phyloP scores from a whole-genome alignment of 2,329 filamentous ascomycete genomes.

The Aspergillus sp. region DNA sequence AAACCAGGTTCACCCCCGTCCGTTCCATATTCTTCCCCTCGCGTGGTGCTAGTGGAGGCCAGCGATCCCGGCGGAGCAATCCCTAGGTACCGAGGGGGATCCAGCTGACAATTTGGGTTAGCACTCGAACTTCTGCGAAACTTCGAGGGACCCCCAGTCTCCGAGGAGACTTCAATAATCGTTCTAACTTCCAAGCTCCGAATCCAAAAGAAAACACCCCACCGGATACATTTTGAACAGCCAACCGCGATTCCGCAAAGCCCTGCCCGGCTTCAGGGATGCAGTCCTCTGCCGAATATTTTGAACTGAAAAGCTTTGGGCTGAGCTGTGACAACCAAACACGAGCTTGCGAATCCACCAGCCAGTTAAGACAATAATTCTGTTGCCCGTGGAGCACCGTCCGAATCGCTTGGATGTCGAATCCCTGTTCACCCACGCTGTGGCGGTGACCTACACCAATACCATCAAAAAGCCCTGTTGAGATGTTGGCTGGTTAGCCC shows the following conservation, averaged over 20 bases:
- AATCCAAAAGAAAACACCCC: neutral
- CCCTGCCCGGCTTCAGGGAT: neutral
- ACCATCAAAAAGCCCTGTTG: neutral
- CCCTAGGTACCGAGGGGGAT: neutral
- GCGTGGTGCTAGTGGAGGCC: slow-evolving; percentile 2
- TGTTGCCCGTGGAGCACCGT: neutral
- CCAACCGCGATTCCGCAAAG: neutral
- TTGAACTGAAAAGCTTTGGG: neutral
- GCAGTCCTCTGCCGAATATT: neutral
- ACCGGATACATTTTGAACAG: neutral
- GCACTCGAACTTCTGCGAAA: neutral
- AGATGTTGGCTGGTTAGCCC: neutral
- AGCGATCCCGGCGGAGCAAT: neutral
- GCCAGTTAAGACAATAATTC: slow-evolving; percentile 11
- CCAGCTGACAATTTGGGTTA: neutral
- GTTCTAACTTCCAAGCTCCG: neutral
- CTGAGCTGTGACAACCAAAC: slow-evolving; percentile 7
- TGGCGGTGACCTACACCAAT: slow-evolving; percentile 12
- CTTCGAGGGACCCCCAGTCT: neutral
- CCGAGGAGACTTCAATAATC: neutral
- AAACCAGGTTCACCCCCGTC: neutral
- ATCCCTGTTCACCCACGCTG: slow-evolving; percentile 12
- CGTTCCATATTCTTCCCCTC: neutral
- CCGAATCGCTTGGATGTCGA: slow-evolving; percentile 3
- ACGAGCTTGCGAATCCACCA: slow-evolving; percentile 8